Conservation (phyloP, 768 basidiomycete genomes). For the Gymnopilus junonius region DNA sequence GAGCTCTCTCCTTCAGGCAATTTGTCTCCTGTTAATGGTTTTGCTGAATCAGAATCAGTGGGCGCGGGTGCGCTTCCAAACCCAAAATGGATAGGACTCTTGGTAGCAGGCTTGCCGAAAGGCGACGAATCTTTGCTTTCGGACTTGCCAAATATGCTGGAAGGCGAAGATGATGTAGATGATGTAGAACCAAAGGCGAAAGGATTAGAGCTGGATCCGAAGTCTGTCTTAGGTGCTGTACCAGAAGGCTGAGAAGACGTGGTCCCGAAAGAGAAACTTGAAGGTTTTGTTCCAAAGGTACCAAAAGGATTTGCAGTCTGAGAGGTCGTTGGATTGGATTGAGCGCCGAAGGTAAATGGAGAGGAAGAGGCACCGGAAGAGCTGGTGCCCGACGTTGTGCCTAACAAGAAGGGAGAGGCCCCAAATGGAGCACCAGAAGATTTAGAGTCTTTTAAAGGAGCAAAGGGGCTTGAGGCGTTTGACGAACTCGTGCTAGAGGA, state of each 20-base stretch:
- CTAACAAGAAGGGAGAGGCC: constrained; percentile 5
- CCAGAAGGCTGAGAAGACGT: constrained; percentile 7
- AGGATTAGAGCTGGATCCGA: constrained; percentile 5
- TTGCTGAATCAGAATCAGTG: neutral
- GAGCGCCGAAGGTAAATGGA: constrained; percentile 12
- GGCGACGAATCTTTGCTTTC: constrained; percentile 6
- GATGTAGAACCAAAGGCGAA: constrained; percentile 8
- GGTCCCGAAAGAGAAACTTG: constrained; percentile 12
- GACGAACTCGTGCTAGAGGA: constrained; percentile 17
- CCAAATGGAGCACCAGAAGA: constrained; percentile 11
- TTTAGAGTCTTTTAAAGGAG: constrained; percentile 11
- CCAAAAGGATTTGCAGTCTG: constrained; percentile 8
- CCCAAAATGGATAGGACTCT: constrained; percentile 13
- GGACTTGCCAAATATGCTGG: constrained; percentile 8
- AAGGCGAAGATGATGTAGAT: constrained; percentile 3
- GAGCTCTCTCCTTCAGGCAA: constrained; percentile 16
- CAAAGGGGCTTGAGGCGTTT: constrained; percentile 19
- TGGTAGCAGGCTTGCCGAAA: constrained; percentile 1
- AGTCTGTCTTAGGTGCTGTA: constrained; percentile 1
- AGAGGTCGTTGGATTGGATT: constrained; percentile 7
- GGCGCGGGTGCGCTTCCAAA: constrained; percentile 15
- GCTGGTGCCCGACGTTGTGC: constrained; percentile 6
- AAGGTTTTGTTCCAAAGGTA: constrained; percentile 7
- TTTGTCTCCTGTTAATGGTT: constrained; percentile 13
- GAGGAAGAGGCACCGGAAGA: neutral